Evolutionary conservation across 2,329 filamentous ascomycete species (phyloP), one percentile per base, ranked within the genome.

Genomic region (Sarocladium kiliense): DNA sequence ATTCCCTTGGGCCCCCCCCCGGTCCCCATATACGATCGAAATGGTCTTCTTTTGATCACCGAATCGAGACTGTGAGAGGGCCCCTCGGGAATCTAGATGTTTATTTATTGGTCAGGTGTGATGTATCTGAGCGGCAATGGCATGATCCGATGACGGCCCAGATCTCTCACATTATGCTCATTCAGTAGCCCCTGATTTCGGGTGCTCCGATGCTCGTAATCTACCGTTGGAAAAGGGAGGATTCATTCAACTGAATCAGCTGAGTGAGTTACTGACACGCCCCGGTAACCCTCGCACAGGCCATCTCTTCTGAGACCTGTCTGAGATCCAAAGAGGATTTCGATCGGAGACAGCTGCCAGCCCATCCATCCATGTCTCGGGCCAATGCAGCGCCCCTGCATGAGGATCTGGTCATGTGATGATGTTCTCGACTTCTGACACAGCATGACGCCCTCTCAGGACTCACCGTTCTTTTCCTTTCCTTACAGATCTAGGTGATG

Each of bases 341-440:
- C 36, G 36, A 39, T 39, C 36, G 36, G 12, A 39, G 36, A 39
- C 36, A 39, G 30, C 30, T 32, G 30, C 30, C 30, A 10, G 36
- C 36, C 30, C n/a, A 21, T 44, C 39, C 11, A 39, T 39, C 36
- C n/a, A 23, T 47, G 44, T 47, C 44, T 47, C 44, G 44, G 44
- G 44, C 25, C 44, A 47, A 9, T 10, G n/a, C n/a, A 30, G 27
- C 25, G 44, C 25, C 44, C 44, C 44, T 47, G 44, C 44, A 47
- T 26, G 44, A 27, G 4, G 27, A 6, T 11, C 44, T 10, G 23
- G 25, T 47, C 44, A 47, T 47, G 44, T 47, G 44, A 47, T n/a
- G 21, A 16, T 27, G 3, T 9, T 27, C 3, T 3, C 41, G 5
- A 44, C 4, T 18, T 41, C 37, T 19, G 37, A 41, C 9, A 41